These are phyloP conservation scores for Tetrapisispora phaffii DNA, from an alignment of 805 yeast genomes.

Conservation along the genomic window DNA sequence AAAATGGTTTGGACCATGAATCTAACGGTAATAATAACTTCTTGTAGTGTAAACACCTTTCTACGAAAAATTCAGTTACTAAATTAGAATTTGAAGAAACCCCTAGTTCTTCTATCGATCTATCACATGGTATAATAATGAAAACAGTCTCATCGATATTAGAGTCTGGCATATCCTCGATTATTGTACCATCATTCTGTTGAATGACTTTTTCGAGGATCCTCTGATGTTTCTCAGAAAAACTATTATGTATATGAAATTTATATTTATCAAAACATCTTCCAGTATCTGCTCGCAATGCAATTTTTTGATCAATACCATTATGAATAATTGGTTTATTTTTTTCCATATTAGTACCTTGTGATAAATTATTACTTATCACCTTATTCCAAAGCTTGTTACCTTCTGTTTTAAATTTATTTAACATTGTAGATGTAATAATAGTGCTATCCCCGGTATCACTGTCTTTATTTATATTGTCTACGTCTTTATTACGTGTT, in stretches of 20 bases:
- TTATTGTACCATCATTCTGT: slow-evolving; percentile 18
- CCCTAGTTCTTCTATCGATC: slow-evolving; percentile 8
- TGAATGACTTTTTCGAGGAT: slow-evolving; percentile 19
- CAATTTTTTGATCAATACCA: not conserved
- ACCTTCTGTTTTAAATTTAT: slow-evolving; percentile 23
- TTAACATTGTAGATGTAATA: slow-evolving; percentile 3
- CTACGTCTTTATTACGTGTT: not conserved
- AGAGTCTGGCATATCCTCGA: not conserved
- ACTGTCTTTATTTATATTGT: not conserved
- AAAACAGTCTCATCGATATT: slow-evolving; percentile 4
- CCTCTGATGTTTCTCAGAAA: slow-evolving; percentile 12
- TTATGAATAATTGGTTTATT: not conserved
- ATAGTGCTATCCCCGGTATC: not conserved
- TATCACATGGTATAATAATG: slow-evolving; percentile 18
- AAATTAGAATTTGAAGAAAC: slow-evolving; percentile 19
- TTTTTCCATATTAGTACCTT: not conserved
- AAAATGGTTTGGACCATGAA: slow-evolving; percentile 54
- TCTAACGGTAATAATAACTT: slow-evolving; percentile 36
- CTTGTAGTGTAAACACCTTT: slow-evolving; percentile 56
- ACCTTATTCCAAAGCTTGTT: slow-evolving; percentile 24
- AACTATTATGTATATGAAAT: slow-evolving; percentile 11
- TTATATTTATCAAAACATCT: slow-evolving; percentile 10
- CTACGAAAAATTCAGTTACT: slow-evolving; percentile 75
- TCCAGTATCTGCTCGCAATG: not conserved
- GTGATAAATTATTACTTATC: slow-evolving; percentile 8